Percentiles rank a stretch among this genome's conserved stretches.
These are phyloP conservation scores for Papiliotrema terrestris DNA, from an alignment of 1,284 basidiomycete species.

Conservation along the genomic window DNA sequence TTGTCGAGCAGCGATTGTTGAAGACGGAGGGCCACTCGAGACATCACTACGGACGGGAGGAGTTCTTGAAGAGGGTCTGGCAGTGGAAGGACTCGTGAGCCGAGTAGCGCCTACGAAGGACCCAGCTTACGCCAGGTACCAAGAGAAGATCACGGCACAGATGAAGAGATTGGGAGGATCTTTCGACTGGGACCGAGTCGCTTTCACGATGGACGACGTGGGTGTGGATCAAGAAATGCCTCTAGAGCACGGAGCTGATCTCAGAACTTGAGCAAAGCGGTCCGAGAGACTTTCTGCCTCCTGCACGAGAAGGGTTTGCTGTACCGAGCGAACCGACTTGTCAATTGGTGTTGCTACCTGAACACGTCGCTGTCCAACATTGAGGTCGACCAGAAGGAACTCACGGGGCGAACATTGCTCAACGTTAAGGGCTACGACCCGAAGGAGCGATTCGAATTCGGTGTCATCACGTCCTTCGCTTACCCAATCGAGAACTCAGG, in stretches of 20 bases:
- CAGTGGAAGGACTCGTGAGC: slow-evolving; percentile 94
- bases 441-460: slow-evolving; percentile 96
- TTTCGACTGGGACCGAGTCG: slow-evolving; percentile 89
- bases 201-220: slow-evolving; percentile 94
- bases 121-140: slow-evolving; percentile 56
- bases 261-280: slow-evolving; percentile 76
- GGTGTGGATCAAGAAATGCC: slow-evolving; percentile 18
- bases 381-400: slow-evolving; percentile 92
- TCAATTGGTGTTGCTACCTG: slow-evolving; percentile 96
- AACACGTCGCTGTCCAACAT: slow-evolving; percentile 97
- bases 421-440: slow-evolving; percentile 90
- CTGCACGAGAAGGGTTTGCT: slow-evolving; percentile 90
- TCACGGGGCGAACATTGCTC: slow-evolving; percentile 83
- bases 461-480: slow-evolving; percentile 91
- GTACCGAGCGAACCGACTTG: slow-evolving; percentile 94
- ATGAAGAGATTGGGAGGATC: slow-evolving; percentile 86
- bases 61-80: slow-evolving; percentile 87
- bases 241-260: background rate
- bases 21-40: slow-evolving; percentile 79
- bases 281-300: slow-evolving; percentile 85
- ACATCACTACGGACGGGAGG: slow-evolving; percentile 91
- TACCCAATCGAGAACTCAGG: slow-evolving; percentile 85
- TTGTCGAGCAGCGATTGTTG: slow-evolving; percentile 89
- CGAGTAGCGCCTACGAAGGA: background rate
- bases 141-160: slow-evolving; percentile 85